Conservation (phyloP, 140 eudicot genomes). For the Erigeron philadelphicus region DNA sequence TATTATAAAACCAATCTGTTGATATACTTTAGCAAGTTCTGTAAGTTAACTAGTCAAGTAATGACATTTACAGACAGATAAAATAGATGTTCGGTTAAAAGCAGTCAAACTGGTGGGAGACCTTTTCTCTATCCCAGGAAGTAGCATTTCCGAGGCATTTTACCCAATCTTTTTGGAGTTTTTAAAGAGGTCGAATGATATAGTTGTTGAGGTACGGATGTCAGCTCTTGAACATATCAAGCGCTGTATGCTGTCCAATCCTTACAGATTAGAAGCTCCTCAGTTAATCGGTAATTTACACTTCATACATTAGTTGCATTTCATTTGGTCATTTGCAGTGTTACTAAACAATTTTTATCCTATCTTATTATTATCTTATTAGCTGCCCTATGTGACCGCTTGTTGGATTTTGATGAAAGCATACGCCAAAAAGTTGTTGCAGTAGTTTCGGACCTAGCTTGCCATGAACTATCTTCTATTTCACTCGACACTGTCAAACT, state of each 20-base stretch:
- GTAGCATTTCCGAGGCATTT: slow-evolving; percentile 60
- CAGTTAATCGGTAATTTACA: slow-evolving; percentile 62
- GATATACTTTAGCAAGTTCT: background rate
- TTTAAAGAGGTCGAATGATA: slow-evolving; percentile 79
- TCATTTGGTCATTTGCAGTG: slow-evolving; percentile 14
- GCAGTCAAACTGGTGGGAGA: slow-evolving; percentile 80
- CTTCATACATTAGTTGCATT: background rate
- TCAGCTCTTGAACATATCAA: slow-evolving; percentile 73
- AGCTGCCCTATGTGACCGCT: slow-evolving; percentile 85
- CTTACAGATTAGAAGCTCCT: slow-evolving; percentile 68
- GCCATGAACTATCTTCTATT: slow-evolving; percentile 55
- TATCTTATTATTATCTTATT: slow-evolving; percentile 17
- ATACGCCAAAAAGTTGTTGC: slow-evolving; percentile 91
- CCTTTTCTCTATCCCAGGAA: slow-evolving; percentile 70
- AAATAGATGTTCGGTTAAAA: slow-evolving; percentile 64
- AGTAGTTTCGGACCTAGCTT: slow-evolving; percentile 81
- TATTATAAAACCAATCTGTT: no score
- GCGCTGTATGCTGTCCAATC: slow-evolving; percentile 66
- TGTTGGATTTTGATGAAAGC: slow-evolving; percentile 89
- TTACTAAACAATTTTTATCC: background rate
- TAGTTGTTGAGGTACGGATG: slow-evolving; percentile 83
- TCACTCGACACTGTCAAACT: slow-evolving; percentile 65
- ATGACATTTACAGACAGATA: slow-evolving; percentile 61
- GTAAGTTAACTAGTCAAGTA: slow-evolving; percentile 19
- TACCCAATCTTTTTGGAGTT: slow-evolving; percentile 75